Evolutionary conservation across 1,284 basidiomycete genomes (phyloP).

Genomic region (Leccinum subrobustum): DNA sequence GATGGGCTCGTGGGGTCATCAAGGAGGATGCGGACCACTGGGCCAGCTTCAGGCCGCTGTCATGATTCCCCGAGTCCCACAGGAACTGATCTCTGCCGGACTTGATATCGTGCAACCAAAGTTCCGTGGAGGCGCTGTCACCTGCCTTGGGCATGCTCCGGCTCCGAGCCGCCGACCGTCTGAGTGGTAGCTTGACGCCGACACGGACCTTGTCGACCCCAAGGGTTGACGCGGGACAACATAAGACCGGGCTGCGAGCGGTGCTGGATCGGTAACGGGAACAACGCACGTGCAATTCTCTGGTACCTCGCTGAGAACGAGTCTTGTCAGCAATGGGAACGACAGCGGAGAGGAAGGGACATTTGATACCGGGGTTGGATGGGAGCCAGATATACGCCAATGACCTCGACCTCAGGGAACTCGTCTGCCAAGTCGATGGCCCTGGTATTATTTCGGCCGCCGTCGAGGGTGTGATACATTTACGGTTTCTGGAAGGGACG

Average conservation of each 20-base stretch:
- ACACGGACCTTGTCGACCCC: too few species aligned
- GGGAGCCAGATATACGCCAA: slow-evolving; percentile 67
- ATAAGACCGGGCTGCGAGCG: too few species aligned
- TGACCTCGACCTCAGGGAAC: slow-evolving; percentile 62
- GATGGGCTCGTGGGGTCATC: too few species aligned
- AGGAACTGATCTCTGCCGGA: too few species aligned
- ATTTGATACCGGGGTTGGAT: slow-evolving; percentile 59
- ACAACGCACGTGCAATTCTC: slow-evolving; percentile 62
- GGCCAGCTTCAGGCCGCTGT: too few species aligned
- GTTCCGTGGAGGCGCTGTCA: background rate
- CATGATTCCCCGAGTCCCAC: too few species aligned
- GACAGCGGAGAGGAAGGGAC: slow-evolving; percentile 3
- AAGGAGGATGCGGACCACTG: too few species aligned
- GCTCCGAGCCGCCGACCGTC: background rate
- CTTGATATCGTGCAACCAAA: slow-evolving; percentile 16
- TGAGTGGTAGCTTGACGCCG: too few species aligned
- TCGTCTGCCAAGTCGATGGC: slow-evolving; percentile 68
- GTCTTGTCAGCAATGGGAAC: slow-evolving; percentile 16
- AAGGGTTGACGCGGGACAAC: too few species aligned
- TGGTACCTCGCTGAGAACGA: slow-evolving; percentile 50
- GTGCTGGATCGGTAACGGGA: slow-evolving; percentile 2
- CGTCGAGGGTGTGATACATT: slow-evolving; percentile 5
- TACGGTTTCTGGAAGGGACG: slow-evolving; percentile 14
- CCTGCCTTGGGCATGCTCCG: slow-evolving; percentile 7
- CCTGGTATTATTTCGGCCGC: slow-evolving; percentile 35